Evolutionary conservation across 768 basidiomycete species (phyloP), one percentile per base, ranked within the genome.

Genomic region (Daedaleopsis sinensis): DNA sequence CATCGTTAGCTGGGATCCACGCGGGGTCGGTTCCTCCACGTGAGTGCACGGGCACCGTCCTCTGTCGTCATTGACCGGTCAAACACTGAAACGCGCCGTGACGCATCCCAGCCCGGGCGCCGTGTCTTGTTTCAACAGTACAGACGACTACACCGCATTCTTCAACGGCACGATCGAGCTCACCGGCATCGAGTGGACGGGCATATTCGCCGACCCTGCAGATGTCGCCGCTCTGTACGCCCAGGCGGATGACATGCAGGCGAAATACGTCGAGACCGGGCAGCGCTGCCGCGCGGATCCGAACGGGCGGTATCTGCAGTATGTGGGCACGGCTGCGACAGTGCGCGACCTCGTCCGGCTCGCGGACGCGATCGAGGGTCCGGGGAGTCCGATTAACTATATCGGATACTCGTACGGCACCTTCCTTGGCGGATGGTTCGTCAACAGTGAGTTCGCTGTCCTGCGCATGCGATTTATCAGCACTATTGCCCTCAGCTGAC

Each of bases 321-420:
- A 63, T n/a, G 13, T 61, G 3, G 59, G 59, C 2, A 55, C 59
- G 2, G 59, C 48, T 5, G 59, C 59, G 15, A 56, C 59, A 0
- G 54, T 44, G 1, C 49, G 59, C 37, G 59, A 61, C 50, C 3
- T 61, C 37, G 54, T 56, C 19, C 46, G 47, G 16, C 38, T 61
- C 9, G 59, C 53, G 10, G 49, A 61, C 21, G 59, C 53, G n/a
- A 18, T 61, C 5, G 59, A 55, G 19, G 59, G 54, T 15, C 49
- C 50, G 2, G 61, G 52, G 11, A 49, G 38, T 50, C 35, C 56
- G n/a, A 43, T 63, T 13, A 63, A 58, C 24, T 63, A 47, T 19
- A 42, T n/a, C 15, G 52, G 57, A 4, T 36, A 54, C 12, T 48
- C 52, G 13, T 54, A 54, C 16, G 62, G 62, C 16, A 46, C 62